Conservation (phyloP, 78 protist species). For the Bigelowiella natans region DNA sequence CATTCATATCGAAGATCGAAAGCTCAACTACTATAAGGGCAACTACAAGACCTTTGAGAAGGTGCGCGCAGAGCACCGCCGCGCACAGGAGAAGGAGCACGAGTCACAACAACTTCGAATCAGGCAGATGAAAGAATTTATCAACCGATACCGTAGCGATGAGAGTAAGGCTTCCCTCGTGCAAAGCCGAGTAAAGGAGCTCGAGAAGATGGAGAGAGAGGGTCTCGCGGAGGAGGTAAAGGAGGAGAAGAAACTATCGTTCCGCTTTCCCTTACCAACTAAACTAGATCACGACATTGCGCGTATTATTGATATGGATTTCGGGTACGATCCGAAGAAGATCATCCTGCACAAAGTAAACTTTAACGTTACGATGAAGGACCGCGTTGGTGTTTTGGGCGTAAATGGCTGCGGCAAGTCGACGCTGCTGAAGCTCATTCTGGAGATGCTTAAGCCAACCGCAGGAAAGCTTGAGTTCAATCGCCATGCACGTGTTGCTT, state of each 20-base stretch:
- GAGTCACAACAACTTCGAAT: not conserved
- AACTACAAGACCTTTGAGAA: not conserved
- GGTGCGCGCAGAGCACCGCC: not conserved
- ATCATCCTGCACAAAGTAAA: not conserved
- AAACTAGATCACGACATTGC: not conserved
- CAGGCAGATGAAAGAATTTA: not conserved
- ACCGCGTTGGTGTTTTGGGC: not conserved
- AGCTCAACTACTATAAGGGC: slow-evolving; percentile 3
- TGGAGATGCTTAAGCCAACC: slow-evolving; percentile 1
- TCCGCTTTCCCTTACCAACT: not conserved
- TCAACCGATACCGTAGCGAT: not conserved
- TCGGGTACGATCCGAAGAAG: not conserved
- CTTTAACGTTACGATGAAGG: not conserved
- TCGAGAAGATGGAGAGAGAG: not conserved
- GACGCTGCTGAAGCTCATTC: slow-evolving; percentile 3
- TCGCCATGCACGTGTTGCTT: not conserved
- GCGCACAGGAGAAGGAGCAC: not conserved
- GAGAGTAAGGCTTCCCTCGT: not conserved
- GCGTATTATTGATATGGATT: not conserved
- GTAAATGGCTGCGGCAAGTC: not conserved
- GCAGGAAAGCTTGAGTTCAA: not conserved
- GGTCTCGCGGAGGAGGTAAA: not conserved
- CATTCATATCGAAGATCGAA: not conserved
- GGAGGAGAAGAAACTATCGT: not conserved
- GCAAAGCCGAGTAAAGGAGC: not conserved